Base-by-base conservation (phyloP, 108 stramenopile species). In the Cylindrotheca fusiformis region DNA sequence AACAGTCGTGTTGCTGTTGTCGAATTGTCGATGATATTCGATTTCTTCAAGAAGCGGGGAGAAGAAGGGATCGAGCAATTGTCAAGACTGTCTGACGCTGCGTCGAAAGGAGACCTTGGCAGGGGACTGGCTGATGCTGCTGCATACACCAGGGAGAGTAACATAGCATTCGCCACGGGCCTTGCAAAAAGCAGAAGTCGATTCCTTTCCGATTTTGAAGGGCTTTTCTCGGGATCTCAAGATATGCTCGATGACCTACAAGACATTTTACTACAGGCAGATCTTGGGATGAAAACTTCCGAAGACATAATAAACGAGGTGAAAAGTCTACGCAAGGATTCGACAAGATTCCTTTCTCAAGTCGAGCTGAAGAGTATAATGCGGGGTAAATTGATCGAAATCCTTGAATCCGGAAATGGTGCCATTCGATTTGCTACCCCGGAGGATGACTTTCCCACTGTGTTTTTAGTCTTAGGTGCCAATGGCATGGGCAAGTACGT, bases 401-500 rank as follows among this genome's bases (percentile, higher is more conserved):
- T 81, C 0, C 45, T 92, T 47, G 80, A 85, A 56, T 62, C 12
- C 41, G 63, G 19, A 53, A 64, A 26, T 17, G n/a, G 14, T 58
- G 73, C 85, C 10, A 77, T 92, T 29, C 77, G 82, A 66, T 88
- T 88, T 57, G 75, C 82, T 19, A 45, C 65, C 2, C 18, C 49
- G 0, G 56, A 72, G 18, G 58, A 55, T 22, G 63, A 63, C 8
- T 54, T 72, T n/a, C 88, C 86, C 1, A 89, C 88, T 0, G 78
- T 93, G 0, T 68, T 87, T 1, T 93, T 89, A 51, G 64, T 93
- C 22, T 80, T 93, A 85, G 87, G 91, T 18, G 91, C 88, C 46
- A 93, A 93, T 63, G 91, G 91, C 0, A 96, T 97, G 94, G 97
- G 97, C 10, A 97, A 97, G 55, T 62, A 33, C 25, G 63, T 65